Percentiles rank a stretch among this genome's conserved stretches.
phyloP scores from a whole-genome alignment of 352 stramenopile species.

The Phytophthora ramorum region DNA sequence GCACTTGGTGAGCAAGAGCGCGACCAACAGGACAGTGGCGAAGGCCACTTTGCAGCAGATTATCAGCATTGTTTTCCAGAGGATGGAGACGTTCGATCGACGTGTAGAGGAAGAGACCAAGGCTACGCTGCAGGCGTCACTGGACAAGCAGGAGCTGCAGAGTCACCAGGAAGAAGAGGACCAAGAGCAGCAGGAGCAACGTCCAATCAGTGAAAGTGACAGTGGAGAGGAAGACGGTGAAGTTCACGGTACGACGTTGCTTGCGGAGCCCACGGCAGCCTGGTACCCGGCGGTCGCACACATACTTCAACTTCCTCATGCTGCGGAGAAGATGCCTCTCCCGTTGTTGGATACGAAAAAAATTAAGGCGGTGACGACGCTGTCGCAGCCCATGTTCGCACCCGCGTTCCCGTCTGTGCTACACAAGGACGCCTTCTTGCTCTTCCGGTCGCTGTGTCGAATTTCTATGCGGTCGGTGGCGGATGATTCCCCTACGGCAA shows the following conservation, averaged over 20 bases:
- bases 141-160: conserved; percentile 46
- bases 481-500: conserved; percentile 78
- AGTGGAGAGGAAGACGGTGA: conserved; percentile 25
- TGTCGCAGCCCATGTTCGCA: conserved; percentile 51
- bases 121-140: conserved; percentile 57
- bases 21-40: conserved; percentile 97
- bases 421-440: conserved; percentile 98
- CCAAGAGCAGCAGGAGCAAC: conserved; percentile 1
- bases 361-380: conserved; percentile 10
- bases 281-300: conserved; percentile 61
- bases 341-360: conserved; percentile 9
- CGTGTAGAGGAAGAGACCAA: conserved; percentile 77
- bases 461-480: conserved; percentile 93
- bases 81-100: conserved; percentile 94
- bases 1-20: conserved; percentile 92
- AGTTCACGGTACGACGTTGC: conserved; percentile 5
- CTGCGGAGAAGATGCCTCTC: background rate
- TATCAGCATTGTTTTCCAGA: conserved; percentile 95
- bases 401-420: conserved; percentile 95
- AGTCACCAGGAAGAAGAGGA: conserved; percentile 22
- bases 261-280: conserved; percentile 23
- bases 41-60: conserved; percentile 98
- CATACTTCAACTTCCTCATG: conserved; percentile 36
- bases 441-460: conserved; percentile 97
- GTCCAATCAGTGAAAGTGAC: conserved; percentile 22